Evolutionary conservation across 352 stramenopile genomes (phyloP).

Genomic region (Phytopythium boreale): DNA sequence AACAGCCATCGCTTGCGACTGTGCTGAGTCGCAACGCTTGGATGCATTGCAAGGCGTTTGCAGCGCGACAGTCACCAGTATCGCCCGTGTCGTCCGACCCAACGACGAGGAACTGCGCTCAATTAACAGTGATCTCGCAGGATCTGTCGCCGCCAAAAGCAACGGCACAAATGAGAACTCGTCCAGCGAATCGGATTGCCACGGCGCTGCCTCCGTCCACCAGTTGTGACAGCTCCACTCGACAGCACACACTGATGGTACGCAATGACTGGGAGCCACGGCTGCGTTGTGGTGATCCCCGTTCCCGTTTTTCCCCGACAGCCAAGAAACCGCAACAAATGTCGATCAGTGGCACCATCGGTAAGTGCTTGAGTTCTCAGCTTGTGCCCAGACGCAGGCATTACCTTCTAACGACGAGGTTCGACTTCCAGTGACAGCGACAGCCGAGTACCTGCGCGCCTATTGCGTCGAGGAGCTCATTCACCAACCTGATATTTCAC

Average conservation of each 20-base stretch:
- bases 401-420: neutral
- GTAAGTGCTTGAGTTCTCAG: neutral
- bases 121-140: neutral
- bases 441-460: constrained; percentile 9
- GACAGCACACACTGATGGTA: neutral
- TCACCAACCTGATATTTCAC: neutral
- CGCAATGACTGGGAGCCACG: neutral
- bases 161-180: neutral
- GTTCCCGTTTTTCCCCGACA: neutral
- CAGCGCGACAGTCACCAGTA: neutral
- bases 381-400: neutral
- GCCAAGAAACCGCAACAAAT: neutral
- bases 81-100: too few species aligned
- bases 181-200: neutral
- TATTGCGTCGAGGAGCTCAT: constrained; percentile 48
- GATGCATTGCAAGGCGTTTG: constrained; percentile 17
- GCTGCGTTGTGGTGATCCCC: neutral
- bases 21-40: constrained; percentile 20
- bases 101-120: neutral
- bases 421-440: constrained; percentile 34
- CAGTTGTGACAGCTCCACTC: too few species aligned
- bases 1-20: neutral
- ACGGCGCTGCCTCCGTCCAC: neutral
- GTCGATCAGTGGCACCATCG: neutral
- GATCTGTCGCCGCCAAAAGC: neutral